phyloP scores from a whole-genome alignment of 495 filamentous ascomycete genomes.

The Neurospora sp. region DNA sequence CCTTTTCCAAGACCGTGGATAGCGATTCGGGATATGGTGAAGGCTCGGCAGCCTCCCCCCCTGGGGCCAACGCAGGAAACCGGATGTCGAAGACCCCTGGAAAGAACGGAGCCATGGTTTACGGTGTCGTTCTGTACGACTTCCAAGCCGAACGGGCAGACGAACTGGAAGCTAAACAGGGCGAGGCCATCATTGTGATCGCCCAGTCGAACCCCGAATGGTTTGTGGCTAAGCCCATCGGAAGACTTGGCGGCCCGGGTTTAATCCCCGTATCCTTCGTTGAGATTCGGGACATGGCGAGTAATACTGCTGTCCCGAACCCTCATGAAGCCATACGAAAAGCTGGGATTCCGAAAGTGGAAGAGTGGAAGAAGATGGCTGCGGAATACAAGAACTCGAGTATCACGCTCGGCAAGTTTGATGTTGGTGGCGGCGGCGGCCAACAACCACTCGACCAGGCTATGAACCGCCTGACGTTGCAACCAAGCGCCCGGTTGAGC shows the following conservation, averaged over 20 bases:
- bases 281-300: constrained; percentile 90
- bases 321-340: constrained; percentile 75
- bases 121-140: constrained; percentile 94
- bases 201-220: constrained; percentile 99
- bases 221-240: constrained; percentile 98
- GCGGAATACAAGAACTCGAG: constrained; percentile 99
- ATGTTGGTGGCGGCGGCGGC: constrained; percentile 38
- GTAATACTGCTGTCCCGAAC: constrained; percentile 71
- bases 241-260: constrained; percentile 83
- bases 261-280: constrained; percentile 96
- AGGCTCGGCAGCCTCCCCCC: constrained; percentile 27
- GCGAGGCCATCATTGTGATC: constrained; percentile 95
- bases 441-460: constrained; percentile 49
- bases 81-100: constrained; percentile 43
- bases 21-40: constrained; percentile 82
- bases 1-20: constrained; percentile 31
- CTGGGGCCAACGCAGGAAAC: constrained; percentile 26
- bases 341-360: constrained; percentile 92
- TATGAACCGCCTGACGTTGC: constrained; percentile 73
- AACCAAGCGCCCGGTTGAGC: constrained; percentile 33
- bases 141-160: constrained; percentile 92
- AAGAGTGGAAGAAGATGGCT: constrained; percentile 99
- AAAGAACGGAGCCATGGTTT: constrained; percentile 81
- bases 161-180: constrained; percentile 87
- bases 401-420: constrained; percentile 88